phyloP scores from a whole-genome alignment of 768 basidiomycete species.

The Termitomyces sp. region DNA sequence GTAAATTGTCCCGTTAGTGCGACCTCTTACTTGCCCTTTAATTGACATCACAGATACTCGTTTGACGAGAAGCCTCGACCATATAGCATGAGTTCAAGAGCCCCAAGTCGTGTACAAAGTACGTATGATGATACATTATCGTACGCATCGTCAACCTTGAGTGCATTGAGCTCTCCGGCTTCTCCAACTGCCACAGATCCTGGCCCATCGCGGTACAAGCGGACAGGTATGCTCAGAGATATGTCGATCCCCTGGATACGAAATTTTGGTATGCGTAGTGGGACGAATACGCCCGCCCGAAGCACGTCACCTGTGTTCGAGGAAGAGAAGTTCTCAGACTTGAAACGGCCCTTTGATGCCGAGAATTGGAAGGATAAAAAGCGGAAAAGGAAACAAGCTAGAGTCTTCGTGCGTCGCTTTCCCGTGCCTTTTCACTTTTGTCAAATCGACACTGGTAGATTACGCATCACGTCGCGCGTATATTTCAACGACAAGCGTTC shows the following conservation, averaged over 20 bases:
- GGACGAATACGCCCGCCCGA: constrained; percentile 18
- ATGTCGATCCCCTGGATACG: constrained; percentile 11
- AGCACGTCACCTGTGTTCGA: constrained; percentile 25
- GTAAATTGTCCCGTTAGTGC: constrained; percentile 20
- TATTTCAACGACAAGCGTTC: constrained; percentile 79
- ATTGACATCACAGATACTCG: constrained; percentile 18
- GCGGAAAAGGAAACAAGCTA: constrained; percentile 62
- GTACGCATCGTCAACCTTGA: not conserved
- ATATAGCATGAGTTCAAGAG: not conserved
- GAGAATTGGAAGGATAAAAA: constrained; percentile 32
- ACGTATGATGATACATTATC: constrained; percentile 5
- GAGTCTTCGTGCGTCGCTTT: constrained; percentile 57
- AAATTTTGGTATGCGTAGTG: constrained; percentile 15
- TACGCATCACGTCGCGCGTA: constrained; percentile 77
- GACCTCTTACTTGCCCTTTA: not conserved
- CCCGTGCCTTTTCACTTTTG: not conserved
- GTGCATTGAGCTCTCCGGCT: constrained; percentile 4
- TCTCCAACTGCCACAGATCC: constrained; percentile 11
- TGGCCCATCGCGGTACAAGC: not conserved
- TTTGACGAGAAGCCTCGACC: constrained; percentile 11
- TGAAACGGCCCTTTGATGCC: constrained; percentile 10
- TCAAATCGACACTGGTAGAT: constrained; percentile 38
- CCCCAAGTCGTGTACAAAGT: not conserved
- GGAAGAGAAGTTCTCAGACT: constrained; percentile 14
- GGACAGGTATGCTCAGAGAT: constrained; percentile 26